Evolutionary conservation across 345 rosid genomes (phyloP), one percentile per base, ranked within the genome.

Genomic region (Eucalyptus albens): DNA sequence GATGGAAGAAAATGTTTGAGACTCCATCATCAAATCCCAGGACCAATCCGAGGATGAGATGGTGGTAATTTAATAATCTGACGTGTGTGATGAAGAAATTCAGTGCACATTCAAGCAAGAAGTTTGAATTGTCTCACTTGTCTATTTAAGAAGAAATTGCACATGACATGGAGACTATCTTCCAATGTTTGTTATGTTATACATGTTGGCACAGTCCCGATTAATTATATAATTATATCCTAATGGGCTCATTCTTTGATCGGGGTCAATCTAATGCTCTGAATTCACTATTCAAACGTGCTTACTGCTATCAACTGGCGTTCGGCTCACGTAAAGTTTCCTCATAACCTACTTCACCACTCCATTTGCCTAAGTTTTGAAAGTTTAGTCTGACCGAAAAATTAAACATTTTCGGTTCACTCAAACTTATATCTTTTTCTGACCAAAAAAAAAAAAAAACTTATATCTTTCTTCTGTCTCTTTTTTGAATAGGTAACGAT

Each of bases 401-500:
- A 19, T 77, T 33, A 16, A 77, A 6, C 72, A n/a, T 29, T 65
- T 65, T 65, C 0, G 21, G 17, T 65, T 31, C 72, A n/a, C 72
- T 65, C 19, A n/a, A 65, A n/a, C 72, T 65, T n/a, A 15, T n/a
- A n/a, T n/a, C n/a, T n/a, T n/a, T n/a, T n/a, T n/a, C n/a, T n/a
- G n/a, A n/a, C n/a, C n/a, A n/a, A n/a, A n/a, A n/a, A n/a, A n/a
- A n/a, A n/a, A n/a, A n/a, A n/a, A n/a, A n/a, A n/a, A n/a, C n/a
- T n/a, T n/a, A n/a, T 8, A 29, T 29, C 15, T 29, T n/a, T 15
- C 72, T 29, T n/a, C 21, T 65, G 4, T 77, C 45, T 3, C 11
- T 77, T 77, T 17, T 31, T 72, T 37, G 2, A 82, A 91, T 91
- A 97, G 99, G 90, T 96, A 77, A 90, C 86, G 89, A 91, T 94